Base-by-base conservation (phyloP, 1,284 basidiomycete species). In the Ustilago crameri region DNA sequence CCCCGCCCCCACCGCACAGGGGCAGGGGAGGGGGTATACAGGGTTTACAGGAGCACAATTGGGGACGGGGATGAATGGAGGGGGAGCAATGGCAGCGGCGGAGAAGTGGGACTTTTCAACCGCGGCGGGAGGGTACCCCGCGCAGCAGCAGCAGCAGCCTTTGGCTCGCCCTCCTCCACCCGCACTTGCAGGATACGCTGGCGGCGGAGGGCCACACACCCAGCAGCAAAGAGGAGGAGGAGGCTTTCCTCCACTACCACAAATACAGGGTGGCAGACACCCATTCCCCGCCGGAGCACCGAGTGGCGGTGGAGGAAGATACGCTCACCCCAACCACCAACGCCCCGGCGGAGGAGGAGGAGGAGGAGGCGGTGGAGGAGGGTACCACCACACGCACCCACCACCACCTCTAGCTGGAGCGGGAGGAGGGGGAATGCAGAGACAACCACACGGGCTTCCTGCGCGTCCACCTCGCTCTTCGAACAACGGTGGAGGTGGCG, bases 311-410 rank as follows among this genome's bases (percentile, higher is more conserved):
- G 41, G 41, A 22, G 41, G 41, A 24, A 12, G 59, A 32, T 51
- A 51, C 24, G 37, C 58, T 2, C 51, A 61, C 34, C 58, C 51
- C 5, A 44, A 50, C n/a, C 47, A 32, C 20, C 27, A 47, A n/a
- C 27, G 10, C 17, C 3, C 9, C 12, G 12, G n/a, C 12, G 30
- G 30, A 30, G 7, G 7, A 7, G 30, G 7, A 5, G 30, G 7
- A 30, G 30, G 5, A 30, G 30, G 30, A 20, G 22, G 22, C 15
- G 20, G 3, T 17, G 32, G 27, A 1, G 26, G 45, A 41, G 34
- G n/a, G 20, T 37, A 26, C 7, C 34, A 42, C 30, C 20, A 53
- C n/a, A 5, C 30, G 5, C 30, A 30, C 30, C 30, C 30, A 12
- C 30, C 30, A 30, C 30, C 5, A 12, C 30, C n/a, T n/a, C n/a